Percentiles rank a stretch among this genome's conserved stretches.
Evolutionary conservation across 2,329 filamentous ascomycete genomes (phyloP).

Genomic region (Hymenoscyphus occultus): DNA sequence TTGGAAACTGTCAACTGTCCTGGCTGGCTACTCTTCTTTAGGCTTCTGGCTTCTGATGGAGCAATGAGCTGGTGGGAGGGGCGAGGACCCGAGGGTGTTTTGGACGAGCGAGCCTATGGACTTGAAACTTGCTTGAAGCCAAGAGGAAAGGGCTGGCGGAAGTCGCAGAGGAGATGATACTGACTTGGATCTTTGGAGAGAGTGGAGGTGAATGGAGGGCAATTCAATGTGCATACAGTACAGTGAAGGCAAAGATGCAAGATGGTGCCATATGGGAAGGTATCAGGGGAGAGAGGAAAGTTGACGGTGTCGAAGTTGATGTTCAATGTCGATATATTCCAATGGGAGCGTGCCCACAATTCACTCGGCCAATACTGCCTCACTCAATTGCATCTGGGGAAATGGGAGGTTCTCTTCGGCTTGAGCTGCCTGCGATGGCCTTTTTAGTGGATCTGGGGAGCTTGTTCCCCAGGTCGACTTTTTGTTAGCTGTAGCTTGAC

Average conservation of each 20-base stretch:
- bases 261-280: background rate
- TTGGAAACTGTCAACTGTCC: background rate
- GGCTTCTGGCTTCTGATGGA: background rate
- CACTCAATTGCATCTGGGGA: background rate
- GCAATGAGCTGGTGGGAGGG: conserved; percentile 18
- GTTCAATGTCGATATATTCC: background rate
- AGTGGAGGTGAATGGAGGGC: background rate
- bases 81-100: conserved; percentile 21
- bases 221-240: background rate
- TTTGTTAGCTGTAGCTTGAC: background rate
- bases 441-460: conserved; percentile 1
- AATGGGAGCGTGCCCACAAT: background rate
- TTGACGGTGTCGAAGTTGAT: background rate
- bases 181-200: background rate
- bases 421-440: conserved; percentile 10
- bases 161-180: conserved; percentile 7
- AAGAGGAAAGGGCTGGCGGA: conserved; percentile 17
- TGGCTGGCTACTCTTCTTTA: background rate
- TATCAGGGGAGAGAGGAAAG: background rate
- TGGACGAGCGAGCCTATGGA: conserved; percentile 18
- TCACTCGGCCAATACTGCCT: background rate
- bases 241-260: background rate
- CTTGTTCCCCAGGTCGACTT: background rate
- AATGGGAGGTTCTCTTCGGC: conserved; percentile 7
- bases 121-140: conserved; percentile 21